Evolutionary conservation across 306 rosid species (phyloP).

Genomic region (Potentilla sterilis): DNA sequence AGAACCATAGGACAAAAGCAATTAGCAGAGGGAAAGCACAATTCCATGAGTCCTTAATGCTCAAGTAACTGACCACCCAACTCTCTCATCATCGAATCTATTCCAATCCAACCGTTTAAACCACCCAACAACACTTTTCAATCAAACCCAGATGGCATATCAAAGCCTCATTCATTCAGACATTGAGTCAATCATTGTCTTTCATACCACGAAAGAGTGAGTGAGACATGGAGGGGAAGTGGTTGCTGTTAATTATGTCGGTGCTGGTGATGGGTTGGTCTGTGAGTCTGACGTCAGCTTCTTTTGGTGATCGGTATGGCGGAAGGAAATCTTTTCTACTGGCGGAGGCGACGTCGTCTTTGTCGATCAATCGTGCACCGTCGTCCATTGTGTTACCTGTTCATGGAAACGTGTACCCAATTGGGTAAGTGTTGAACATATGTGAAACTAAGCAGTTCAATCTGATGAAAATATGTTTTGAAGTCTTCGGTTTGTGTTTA

Average conservation of each 20-base stretch:
- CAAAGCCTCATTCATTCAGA: conserved; percentile 35
- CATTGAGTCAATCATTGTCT: conserved; percentile 16
- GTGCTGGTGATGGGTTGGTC: conserved; percentile 28
- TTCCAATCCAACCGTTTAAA: conserved; percentile 19
- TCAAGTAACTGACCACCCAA: conserved; percentile 18
- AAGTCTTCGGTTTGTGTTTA: conserved; percentile 20
- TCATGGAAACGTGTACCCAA: conserved; percentile 81
- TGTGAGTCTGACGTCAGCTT: conserved; percentile 48
- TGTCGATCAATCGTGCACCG: conserved; percentile 40
- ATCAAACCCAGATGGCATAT: not conserved
- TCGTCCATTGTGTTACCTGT: conserved; percentile 69
- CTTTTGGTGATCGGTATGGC: conserved; percentile 40
- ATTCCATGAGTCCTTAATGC: conserved; percentile 38
- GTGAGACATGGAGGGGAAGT: conserved; percentile 22
- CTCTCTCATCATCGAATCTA: conserved; percentile 13
- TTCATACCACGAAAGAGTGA: not conserved
- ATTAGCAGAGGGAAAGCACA: conserved; percentile 31
- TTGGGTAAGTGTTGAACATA: conserved; percentile 51
- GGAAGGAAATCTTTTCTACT: conserved; percentile 44
- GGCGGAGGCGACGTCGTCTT: conserved; percentile 36
- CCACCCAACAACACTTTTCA: not conserved
- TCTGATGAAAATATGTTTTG: not conserved
- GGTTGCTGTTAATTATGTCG: conserved; percentile 28
- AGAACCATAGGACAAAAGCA: conserved; percentile 17
- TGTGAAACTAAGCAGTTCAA: not conserved